Percentiles rank a stretch among this genome's conserved stretches.
These are phyloP conservation scores for Neophaeococcomyces aloes DNA, from an alignment of 2,329 filamentous ascomycete genomes.

Conservation along the genomic window DNA sequence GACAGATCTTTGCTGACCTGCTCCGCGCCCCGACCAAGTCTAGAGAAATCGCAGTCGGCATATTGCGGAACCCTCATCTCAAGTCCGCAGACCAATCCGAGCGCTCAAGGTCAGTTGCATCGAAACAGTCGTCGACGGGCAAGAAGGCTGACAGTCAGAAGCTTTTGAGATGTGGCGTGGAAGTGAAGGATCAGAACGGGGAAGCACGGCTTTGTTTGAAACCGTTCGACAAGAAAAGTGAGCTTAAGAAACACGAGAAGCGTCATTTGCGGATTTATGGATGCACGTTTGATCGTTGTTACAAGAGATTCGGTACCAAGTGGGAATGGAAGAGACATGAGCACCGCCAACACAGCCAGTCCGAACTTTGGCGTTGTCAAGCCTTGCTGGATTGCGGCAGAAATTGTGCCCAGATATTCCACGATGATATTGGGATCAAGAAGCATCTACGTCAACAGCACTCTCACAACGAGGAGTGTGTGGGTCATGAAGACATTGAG, in stretches of 20 bases:
- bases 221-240: constrained; percentile 12
- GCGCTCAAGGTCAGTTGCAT: background rate
- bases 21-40: too few relatives aligned
- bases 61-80: too few relatives aligned
- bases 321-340: constrained; percentile 94
- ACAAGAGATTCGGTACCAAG: constrained; percentile 75
- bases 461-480: constrained; percentile 10
- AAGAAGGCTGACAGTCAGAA: constrained; percentile 1
- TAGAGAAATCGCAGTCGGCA: too few relatives aligned
- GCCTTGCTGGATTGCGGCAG: constrained; percentile 23
- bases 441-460: constrained; percentile 51
- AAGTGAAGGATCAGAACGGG: too few relatives aligned
- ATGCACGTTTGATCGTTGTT: constrained; percentile 63
- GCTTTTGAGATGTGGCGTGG: background rate
- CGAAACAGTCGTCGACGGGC: background rate
- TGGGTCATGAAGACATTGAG: constrained; percentile 25
- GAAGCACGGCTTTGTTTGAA: constrained; percentile 10
- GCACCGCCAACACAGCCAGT: constrained; percentile 61
- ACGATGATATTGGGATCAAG: constrained; percentile 49
- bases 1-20: too few relatives aligned
- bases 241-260: constrained; percentile 66
- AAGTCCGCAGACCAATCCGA: background rate
- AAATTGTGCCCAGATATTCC: constrained; percentile 40
- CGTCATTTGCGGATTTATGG: constrained; percentile 71
- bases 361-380: constrained; percentile 63